Evolutionary conservation across 2,329 filamentous ascomycete genomes (phyloP), one percentile per base, ranked within the genome.

Genomic region (Calcarisporium arbuscula): DNA sequence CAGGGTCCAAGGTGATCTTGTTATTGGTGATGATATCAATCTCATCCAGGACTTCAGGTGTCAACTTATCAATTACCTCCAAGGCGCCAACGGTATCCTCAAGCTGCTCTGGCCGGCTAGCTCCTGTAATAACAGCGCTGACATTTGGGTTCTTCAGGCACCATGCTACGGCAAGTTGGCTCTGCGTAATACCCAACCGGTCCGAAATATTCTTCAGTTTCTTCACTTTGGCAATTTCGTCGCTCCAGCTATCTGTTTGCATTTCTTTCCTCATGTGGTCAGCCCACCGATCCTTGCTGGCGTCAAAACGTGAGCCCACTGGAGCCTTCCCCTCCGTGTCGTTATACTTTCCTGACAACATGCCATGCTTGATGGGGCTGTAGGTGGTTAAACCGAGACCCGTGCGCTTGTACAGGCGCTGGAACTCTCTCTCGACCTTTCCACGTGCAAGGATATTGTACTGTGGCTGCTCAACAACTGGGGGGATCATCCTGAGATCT

Each of bases 321-420:
- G 74, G 73, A 8, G 77, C 58, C 1, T 67, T 67, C n/a, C n/a
- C n/a, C n/a, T n/a, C n/a, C n/a, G n/a, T n/a, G 27, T 66, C 62
- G 34, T 78, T 79, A 60, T 83, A 83, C 57, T 82, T 83, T 20
- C 79, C 79, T 1, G 74, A 77, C 34, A 82, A 58, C 32, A 83
- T 57, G 3, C 79, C 79, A 26, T 59, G 57, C 41, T 61, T 61
- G 44, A 82, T 61, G 3, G 78, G 77, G n/a, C 65, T 72, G 54
- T 72, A 82, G 22, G 70, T 72, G 3, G 80, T 82, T 30, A 82
- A 57, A 2, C 78, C 79, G 2, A 77, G 60, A 1, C 76, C 74
- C 36, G 67, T 62, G 28, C 75, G 65, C 29, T 70, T 60, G 53
- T 80, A 82, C 14, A 83, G 59, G 20, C 72, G 72, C 40, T 70